Evolutionary conservation across 2,329 filamentous ascomycete species (phyloP).

Genomic region (Claviceps sorghi): DNA sequence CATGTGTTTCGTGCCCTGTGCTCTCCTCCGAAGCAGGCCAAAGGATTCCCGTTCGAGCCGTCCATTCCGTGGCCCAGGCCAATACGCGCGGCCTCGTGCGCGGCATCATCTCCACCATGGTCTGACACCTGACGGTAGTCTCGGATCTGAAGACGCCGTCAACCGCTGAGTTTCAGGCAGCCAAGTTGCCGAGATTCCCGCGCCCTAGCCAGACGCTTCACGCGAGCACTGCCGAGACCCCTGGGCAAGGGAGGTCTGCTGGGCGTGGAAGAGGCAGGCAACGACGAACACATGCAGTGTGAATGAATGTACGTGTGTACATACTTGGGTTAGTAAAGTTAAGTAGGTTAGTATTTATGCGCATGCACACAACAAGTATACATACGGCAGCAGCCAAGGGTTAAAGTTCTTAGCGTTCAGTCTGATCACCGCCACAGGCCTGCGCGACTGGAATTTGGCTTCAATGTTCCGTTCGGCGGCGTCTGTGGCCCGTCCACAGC

Average conservation of each 20-base stretch:
- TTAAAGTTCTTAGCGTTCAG: no score
- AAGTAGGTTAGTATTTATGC: no score
- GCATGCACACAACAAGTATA: no score
- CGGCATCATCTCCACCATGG: background rate
- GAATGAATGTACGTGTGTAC: no score
- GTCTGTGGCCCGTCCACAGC: background rate
- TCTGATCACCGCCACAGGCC: no score
- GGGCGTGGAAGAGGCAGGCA: background rate
- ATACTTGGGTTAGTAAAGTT: no score
- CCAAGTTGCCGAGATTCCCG: background rate
- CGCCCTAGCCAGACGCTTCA: background rate
- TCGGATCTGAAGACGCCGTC: background rate
- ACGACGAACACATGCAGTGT: no score
- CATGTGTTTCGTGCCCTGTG: background rate
- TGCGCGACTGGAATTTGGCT: background rate
- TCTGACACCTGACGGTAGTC: background rate
- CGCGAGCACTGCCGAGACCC: no score
- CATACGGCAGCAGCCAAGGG: no score
- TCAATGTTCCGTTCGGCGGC: background rate
- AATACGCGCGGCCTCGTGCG: background rate
- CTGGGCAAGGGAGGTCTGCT: no score
- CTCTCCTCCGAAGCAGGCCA: background rate
- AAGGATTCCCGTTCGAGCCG: background rate
- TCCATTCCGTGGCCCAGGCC: background rate
- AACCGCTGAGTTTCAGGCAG: background rate